A percentile compares a stretch with the other conserved stretches of the same genome.
Evolutionary conservation across 1,139 yeast genomes (phyloP).

Genomic region (Yamadazyma kanchanaburiensis): DNA sequence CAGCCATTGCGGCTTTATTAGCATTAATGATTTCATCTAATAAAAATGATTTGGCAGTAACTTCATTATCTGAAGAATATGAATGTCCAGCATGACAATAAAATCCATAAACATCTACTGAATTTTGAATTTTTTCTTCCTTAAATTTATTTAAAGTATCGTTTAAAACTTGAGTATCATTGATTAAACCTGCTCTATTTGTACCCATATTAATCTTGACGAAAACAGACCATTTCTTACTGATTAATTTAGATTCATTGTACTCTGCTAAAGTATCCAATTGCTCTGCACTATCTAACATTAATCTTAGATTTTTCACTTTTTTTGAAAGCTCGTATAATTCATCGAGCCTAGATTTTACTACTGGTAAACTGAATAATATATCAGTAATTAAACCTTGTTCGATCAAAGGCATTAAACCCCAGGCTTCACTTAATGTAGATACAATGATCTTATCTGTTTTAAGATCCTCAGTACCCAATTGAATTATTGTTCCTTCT

Average conservation of each 20-base stretch:
- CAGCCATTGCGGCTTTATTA: slow-evolving; percentile 46
- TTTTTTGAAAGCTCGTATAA: slow-evolving; percentile 40
- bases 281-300: slow-evolving; percentile 63
- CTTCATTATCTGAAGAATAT: slow-evolving; percentile 46
- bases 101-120: slow-evolving; percentile 57
- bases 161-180: slow-evolving; percentile 25
- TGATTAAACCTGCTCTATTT: slow-evolving; percentile 57
- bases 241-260: slow-evolving; percentile 17
- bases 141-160: slow-evolving; percentile 24
- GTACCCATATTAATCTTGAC: slow-evolving; percentile 62
- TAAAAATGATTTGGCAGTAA: slow-evolving; percentile 47
- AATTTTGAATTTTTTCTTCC: slow-evolving; percentile 16
- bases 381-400: slow-evolving; percentile 53
- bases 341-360: slow-evolving; percentile 50
- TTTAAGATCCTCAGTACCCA: slow-evolving; percentile 20
- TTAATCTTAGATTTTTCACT: slow-evolving; percentile 47
- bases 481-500: slow-evolving; percentile 32
- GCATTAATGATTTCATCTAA: slow-evolving; percentile 57
- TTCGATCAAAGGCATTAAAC: slow-evolving; percentile 41
- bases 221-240: slow-evolving; percentile 51
- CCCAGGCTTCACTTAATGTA: slow-evolving; percentile 66
- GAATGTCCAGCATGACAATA: slow-evolving; percentile 84
- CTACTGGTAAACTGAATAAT: slow-evolving; percentile 68
- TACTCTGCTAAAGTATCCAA: slow-evolving; percentile 43
- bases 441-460: slow-evolving; percentile 62